Conservation (phyloP, 192 early-diverging fungal species). For the Coemansia sp. region DNA sequence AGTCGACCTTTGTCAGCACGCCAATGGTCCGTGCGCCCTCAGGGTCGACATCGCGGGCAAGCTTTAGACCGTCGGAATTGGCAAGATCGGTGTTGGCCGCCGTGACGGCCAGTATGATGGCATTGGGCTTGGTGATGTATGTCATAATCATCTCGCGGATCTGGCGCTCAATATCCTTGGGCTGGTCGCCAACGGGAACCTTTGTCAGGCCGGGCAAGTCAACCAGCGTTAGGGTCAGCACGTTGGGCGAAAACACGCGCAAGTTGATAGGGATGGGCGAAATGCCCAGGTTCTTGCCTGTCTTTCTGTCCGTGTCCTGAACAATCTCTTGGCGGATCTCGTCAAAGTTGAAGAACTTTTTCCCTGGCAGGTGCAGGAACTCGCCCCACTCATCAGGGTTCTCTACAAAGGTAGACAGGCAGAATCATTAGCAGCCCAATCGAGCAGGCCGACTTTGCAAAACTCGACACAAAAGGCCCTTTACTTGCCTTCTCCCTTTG, state of each 20-base stretch:
- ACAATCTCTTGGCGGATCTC: conserved; percentile 97
- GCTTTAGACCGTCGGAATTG: conserved; percentile 98
- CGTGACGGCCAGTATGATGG: conserved; percentile 97
- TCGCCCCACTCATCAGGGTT: conserved; percentile 97
- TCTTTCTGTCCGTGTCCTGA: conserved; percentile 86
- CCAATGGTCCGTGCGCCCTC: conserved; percentile 98
- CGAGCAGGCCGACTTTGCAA: neutral
- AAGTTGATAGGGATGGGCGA: conserved; percentile 98
- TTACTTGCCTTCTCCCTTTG: conserved; percentile 54
- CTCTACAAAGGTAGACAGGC: conserved; percentile 19
- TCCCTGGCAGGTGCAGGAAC: conserved; percentile 96
- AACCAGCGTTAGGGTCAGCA: conserved; percentile 96
- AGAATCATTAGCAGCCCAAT: neutral
- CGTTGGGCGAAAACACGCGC: conserved; percentile 96
- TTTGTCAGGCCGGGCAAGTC: conserved; percentile 99
- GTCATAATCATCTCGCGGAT: conserved; percentile 98
- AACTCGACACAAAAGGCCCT: neutral
- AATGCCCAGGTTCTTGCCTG: conserved; percentile 79
- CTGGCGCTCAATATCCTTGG: conserved; percentile 97
- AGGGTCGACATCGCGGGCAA: conserved; percentile 98
- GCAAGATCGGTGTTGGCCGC: conserved; percentile 98
- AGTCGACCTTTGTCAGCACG: conserved; percentile 98
- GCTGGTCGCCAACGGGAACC: conserved; percentile 98
- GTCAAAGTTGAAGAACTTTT: conserved; percentile 94
- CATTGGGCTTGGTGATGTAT: conserved; percentile 95